Evolutionary conservation across 768 basidiomycete genomes (phyloP), one percentile per base, ranked within the genome.

Genomic region (Trametes sanguinea): DNA sequence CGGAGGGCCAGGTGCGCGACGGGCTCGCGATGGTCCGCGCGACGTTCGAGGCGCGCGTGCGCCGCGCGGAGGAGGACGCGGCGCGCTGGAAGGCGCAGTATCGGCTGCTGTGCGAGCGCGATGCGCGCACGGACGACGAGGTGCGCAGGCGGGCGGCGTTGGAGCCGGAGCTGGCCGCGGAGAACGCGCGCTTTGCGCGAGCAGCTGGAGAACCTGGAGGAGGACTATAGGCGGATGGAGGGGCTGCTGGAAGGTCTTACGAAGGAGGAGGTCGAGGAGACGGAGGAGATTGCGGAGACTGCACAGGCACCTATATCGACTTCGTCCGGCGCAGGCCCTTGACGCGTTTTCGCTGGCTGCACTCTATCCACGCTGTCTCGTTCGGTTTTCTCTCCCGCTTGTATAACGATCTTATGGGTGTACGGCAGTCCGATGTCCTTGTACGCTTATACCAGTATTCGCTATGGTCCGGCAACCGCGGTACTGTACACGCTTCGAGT

Each of bases 1-100:
- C 67, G 14, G 83, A 85, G 68, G 76, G 72, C 10, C 87, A 86
- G 68, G 81, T 83, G 0, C 73, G 67, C 48, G 78, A 77, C 7
- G 89, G 88, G 3, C 78, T 90, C 4, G 78, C 76, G 6, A 72
- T 78, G 62, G 74, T 88, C 32, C 79, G 77, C 61, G 73, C 74
- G 5, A 78, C 81, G 8, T 87, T 83, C 64, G 79, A 83, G 64
- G 75, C 73, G 54, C 80, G 83, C 9, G 67, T 85, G 37, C 75
- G 81, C 56, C 71, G 73, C 30, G 72, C 88, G 7, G 80, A 85
- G 63, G 77, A 74, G 2, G 84, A 88, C 30, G 62, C 76, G 2
- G 73, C 69, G 51, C 73, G 76, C 46, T 85, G 83, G 80, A 78
- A 78, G 63, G 76, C 70, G n/a, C 69, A 81, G 59, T 69, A 63